Percentiles rank a stretch among this genome's conserved stretches.
Evolutionary conservation across 2,329 filamentous ascomycete species (phyloP).

Genomic region (Hypoxylon sp.): DNA sequence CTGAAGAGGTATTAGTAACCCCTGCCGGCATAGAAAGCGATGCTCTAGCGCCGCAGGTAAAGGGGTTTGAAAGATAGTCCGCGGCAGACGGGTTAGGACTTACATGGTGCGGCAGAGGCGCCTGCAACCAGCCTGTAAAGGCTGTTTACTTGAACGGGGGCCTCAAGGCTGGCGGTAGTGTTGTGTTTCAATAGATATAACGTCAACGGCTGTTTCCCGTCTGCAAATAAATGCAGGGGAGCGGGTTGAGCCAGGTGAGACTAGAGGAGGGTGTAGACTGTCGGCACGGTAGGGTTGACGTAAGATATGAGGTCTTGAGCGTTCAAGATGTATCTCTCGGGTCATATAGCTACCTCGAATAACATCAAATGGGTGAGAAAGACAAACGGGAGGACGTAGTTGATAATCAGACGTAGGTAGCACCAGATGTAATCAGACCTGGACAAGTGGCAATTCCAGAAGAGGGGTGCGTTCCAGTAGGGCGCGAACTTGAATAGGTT

Average conservation of each 20-base stretch:
- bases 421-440: slow-evolving; percentile 28
- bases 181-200: slow-evolving; percentile 31
- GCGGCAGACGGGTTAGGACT: slow-evolving; percentile 41
- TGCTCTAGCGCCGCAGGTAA: slow-evolving; percentile 4
- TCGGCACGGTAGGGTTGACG: slow-evolving; percentile 43
- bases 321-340: slow-evolving; percentile 33
- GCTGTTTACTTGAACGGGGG: slow-evolving; percentile 44
- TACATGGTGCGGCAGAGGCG: slow-evolving; percentile 56
- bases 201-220: slow-evolving; percentile 31
- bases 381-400: slow-evolving; percentile 27
- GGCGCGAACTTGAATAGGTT: slow-evolving; percentile 22
- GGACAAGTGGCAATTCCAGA: slow-evolving; percentile 32
- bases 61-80: not conserved
- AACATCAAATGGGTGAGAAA: slow-evolving; percentile 11
- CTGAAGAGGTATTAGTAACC: slow-evolving; percentile 64
- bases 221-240: slow-evolving; percentile 43
- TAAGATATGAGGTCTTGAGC: slow-evolving; percentile 26
- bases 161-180: slow-evolving; percentile 31
- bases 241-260: slow-evolving; percentile 31
- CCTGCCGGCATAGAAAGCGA: slow-evolving; percentile 12
- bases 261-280: slow-evolving; percentile 22
- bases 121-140: slow-evolving; percentile 48
- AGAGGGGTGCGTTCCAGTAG: slow-evolving; percentile 37
- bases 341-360: slow-evolving; percentile 35
- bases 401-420: slow-evolving; percentile 30